Percentiles rank a stretch among this genome's conserved stretches.
Evolutionary conservation across 768 basidiomycete species (phyloP).

Genomic region (Amanita pseudoporphyria): DNA sequence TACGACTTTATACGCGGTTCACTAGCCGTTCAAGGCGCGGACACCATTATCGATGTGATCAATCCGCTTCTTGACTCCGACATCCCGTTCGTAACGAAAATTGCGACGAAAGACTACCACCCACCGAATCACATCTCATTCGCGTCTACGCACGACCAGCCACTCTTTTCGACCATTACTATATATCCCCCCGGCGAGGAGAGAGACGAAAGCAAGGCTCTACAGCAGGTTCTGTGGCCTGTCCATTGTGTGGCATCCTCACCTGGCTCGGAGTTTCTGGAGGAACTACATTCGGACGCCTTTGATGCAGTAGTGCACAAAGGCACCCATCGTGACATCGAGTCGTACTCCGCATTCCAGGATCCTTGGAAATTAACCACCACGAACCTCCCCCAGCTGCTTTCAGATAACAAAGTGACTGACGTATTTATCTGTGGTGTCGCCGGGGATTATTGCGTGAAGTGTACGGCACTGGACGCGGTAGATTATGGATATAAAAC

Average conservation of each 20-base stretch:
- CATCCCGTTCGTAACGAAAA: constrained; percentile 39
- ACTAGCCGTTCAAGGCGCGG: constrained; percentile 58
- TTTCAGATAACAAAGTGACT: constrained; percentile 35
- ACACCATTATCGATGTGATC: constrained; percentile 45
- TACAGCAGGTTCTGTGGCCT: constrained; percentile 66
- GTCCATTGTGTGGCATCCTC: constrained; percentile 64
- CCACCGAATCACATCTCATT: constrained; percentile 66
- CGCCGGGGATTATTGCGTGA: constrained; percentile 76
- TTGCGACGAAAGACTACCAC: constrained; percentile 53
- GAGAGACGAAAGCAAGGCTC: constrained; percentile 17
- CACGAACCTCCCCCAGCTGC: constrained; percentile 36
- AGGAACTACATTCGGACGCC: constrained; percentile 31
- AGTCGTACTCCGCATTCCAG: constrained; percentile 77
- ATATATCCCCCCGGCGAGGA: constrained; percentile 31
- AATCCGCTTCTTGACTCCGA: constrained; percentile 40
- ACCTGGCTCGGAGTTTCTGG: constrained; percentile 51
- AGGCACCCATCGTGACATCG: constrained; percentile 49
- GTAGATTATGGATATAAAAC: constrained; percentile 37
- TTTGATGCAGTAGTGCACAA: constrained; percentile 39
- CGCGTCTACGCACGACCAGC: constrained; percentile 32
- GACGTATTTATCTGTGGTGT: constrained; percentile 58
- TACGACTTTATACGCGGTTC: constrained; percentile 75
- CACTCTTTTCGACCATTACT: constrained; percentile 29
- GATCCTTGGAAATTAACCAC: constrained; percentile 41
- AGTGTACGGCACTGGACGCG: constrained; percentile 45